phyloP scores from a whole-genome alignment of 495 filamentous ascomycete genomes.

The Aspergillus kassunensis region DNA sequence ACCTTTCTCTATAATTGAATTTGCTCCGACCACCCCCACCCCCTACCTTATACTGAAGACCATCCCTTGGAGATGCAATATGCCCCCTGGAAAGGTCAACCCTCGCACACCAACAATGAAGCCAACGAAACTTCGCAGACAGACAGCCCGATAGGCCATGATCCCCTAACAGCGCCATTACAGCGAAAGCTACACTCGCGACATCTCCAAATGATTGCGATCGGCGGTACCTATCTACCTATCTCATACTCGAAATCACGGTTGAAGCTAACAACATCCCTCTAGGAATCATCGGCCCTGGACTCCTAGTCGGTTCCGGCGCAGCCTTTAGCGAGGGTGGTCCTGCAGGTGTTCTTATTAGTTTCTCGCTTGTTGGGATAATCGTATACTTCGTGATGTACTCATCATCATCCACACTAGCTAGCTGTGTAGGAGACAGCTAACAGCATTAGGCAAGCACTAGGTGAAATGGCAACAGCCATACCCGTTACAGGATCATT shows the following conservation, averaged over 20 bases:
- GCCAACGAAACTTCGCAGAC: constrained; percentile 9
- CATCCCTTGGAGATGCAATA: not conserved
- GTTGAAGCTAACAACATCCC: constrained; percentile 1
- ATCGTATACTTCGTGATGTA: constrained; percentile 62
- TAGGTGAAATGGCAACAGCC: constrained; percentile 55
- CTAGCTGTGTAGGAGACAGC: too few relatives aligned
- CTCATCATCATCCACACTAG: too few relatives aligned
- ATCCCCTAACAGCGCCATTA: constrained; percentile 28
- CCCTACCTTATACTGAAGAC: too few relatives aligned
- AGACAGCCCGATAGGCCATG: constrained; percentile 8
- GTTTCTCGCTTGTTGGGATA: constrained; percentile 57
- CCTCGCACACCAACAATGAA: constrained; percentile 11
- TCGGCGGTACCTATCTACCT: too few relatives aligned
- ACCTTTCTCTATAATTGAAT: too few relatives aligned
- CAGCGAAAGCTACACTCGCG: constrained; percentile 58
- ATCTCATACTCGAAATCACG: too few relatives aligned
- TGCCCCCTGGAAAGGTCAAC: not conserved
- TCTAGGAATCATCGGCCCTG: constrained; percentile 49
- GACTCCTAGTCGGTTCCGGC: constrained; percentile 51
- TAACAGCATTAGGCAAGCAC: constrained; percentile 35
- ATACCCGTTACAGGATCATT: constrained; percentile 54
- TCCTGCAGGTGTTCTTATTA: constrained; percentile 59
- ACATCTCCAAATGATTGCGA: constrained; percentile 69
- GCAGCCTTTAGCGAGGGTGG: constrained; percentile 58
- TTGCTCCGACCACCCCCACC: not conserved